Conservation (phyloP, 2,329 filamentous ascomycete species). For the Ophioceras dolichostomum region DNA sequence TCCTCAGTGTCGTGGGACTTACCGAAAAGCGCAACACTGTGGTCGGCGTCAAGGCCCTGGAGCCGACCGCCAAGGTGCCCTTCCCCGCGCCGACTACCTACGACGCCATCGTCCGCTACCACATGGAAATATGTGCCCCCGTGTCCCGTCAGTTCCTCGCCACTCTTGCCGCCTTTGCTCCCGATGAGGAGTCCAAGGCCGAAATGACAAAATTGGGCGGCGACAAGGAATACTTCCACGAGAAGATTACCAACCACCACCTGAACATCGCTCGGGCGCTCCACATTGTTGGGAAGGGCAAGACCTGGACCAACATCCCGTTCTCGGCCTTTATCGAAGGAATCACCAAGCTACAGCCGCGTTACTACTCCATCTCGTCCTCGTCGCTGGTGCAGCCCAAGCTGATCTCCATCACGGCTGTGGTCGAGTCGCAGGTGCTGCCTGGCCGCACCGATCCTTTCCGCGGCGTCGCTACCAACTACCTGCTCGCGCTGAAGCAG, state of each 20-base stretch:
- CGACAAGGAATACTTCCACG: constrained; percentile 92
- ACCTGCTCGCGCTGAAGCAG: constrained; percentile 85
- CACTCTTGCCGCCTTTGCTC: constrained; percentile 78
- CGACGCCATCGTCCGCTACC: constrained; percentile 84
- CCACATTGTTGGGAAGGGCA: constrained; percentile 55
- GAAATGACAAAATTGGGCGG: constrained; percentile 81
- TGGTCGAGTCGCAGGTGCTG: constrained; percentile 75
- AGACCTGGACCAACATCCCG: constrained; percentile 73
- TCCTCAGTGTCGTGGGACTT: constrained; percentile 69
- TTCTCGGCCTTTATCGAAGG: constrained; percentile 94
- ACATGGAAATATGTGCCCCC: constrained; percentile 91
- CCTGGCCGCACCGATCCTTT: constrained; percentile 67
- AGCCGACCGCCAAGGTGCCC: constrained; percentile 91
- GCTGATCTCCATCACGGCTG: constrained; percentile 88
- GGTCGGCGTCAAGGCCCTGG: constrained; percentile 79
- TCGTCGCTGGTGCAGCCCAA: constrained; percentile 89
- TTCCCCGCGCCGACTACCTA: constrained; percentile 97
- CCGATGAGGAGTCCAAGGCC: constrained; percentile 70
- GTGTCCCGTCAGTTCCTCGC: constrained; percentile 93
- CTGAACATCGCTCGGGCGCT: constrained; percentile 86
- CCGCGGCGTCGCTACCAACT: constrained; percentile 95
- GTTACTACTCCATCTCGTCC: constrained; percentile 98
- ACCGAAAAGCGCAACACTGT: constrained; percentile 67
- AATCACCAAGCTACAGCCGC: constrained; percentile 86
- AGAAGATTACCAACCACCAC: constrained; percentile 68